Conservation (phyloP, 805 yeast genomes). For the Lipomyces starkeyi region DNA sequence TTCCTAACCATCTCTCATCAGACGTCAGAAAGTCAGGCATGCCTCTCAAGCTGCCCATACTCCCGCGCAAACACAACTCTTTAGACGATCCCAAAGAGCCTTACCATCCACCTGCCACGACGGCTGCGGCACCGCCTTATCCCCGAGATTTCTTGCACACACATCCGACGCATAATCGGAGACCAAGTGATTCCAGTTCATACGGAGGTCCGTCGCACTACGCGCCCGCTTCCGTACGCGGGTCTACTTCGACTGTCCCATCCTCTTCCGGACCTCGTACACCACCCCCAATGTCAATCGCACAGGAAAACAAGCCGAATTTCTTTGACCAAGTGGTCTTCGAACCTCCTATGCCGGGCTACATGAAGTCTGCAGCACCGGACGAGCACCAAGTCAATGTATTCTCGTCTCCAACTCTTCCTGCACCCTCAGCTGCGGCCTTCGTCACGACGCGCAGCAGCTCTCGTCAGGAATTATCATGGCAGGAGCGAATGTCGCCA, state of each 20-base stretch:
- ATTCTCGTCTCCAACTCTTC: neutral
- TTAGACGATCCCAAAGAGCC: slow-evolving; percentile 11
- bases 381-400: neutral
- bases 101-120: neutral
- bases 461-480: slow-evolving; percentile 15
- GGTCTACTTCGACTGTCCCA: slow-evolving; percentile 10
- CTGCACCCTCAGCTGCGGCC: slow-evolving; percentile 25
- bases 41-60: slow-evolving; percentile 13
- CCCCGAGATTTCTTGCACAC: neutral
- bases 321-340: slow-evolving; percentile 13
- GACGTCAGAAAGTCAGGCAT: neutral
- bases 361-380: slow-evolving; percentile 8
- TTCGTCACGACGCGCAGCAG: slow-evolving; percentile 10
- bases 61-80: slow-evolving; percentile 12
- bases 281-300: slow-evolving; percentile 7
- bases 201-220: neutral
- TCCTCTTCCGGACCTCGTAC: slow-evolving; percentile 13
- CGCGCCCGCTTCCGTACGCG: neutral
- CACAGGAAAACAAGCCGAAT: neutral
- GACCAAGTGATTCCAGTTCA: neutral
- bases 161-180: slow-evolving; percentile 1
- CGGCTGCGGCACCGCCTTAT: neutral
- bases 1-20: neutral
- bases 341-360: slow-evolving; percentile 7
- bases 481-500: neutral